These are phyloP conservation scores for Venturia effusa DNA, from an alignment of 2,329 filamentous ascomycete genomes.

Conservation along the genomic window DNA sequence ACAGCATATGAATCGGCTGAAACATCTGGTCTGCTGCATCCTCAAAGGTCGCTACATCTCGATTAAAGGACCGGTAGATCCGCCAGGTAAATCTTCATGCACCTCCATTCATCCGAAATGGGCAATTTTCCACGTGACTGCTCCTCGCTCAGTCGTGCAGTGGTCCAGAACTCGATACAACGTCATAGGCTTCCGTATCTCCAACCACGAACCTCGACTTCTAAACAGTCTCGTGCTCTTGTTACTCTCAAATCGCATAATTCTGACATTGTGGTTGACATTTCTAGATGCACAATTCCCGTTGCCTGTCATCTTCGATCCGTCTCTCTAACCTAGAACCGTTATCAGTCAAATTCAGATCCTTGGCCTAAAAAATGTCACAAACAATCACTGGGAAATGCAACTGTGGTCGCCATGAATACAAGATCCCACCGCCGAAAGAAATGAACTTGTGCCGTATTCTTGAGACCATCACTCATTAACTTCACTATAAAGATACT, in stretches of 20 bases:
- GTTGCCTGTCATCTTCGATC: background rate
- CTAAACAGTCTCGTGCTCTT: background rate
- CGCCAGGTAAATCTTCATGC: background rate
- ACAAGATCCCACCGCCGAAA: background rate
- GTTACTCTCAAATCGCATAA: background rate
- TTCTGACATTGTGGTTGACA: background rate
- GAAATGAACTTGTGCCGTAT: constrained; percentile 6
- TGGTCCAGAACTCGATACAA: background rate
- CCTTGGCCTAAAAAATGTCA: background rate
- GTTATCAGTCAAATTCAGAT: background rate
- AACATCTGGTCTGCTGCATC: no score
- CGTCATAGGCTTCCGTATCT: background rate
- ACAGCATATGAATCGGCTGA: no score
- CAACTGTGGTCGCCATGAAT: constrained; percentile 4
- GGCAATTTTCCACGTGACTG: background rate
- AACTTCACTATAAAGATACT: background rate
- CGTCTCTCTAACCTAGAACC: background rate
- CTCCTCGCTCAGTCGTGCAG: background rate
- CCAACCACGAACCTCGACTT: background rate
- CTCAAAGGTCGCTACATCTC: no score
- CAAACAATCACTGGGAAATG: background rate
- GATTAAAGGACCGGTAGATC: no score
- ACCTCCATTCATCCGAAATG: background rate
- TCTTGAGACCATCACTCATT: background rate
- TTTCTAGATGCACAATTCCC: background rate